Evolutionary conservation across 2,329 filamentous ascomycete genomes (phyloP), one percentile per base, ranked within the genome.

Genomic region (Zopfia rhizophila): DNA sequence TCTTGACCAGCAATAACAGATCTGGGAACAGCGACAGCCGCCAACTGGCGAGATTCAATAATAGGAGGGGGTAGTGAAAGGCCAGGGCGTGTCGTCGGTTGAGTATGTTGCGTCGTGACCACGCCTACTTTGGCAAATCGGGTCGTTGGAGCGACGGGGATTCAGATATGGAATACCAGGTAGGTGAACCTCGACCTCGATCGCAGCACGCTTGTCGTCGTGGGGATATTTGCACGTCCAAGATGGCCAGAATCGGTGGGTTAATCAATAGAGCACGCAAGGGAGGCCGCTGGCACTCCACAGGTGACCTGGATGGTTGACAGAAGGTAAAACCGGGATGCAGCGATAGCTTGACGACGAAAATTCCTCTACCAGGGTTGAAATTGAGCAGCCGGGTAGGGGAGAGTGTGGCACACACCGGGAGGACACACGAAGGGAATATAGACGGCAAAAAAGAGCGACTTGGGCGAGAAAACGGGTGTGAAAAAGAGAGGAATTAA

Each of bases 1-100:
- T 60, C 63, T 68, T 70, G 68, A 51, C 68, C 68, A 69, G 68
- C 68, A 70, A 69, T 51, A 60, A 68, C 67, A 68, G 66, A 66
- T 50, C 35, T 58, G 54, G 51, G 51, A 43, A 44, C 48, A 50
- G 57, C 38, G 49, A 55, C 42, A 49, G 52, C 51, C 53, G 40
- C 24, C 14, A 38, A 37, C 8, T 41, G 33, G 36, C 32, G 44
- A 22, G 14, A 18, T 56, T 51, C 43, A 53, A 55, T 53, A 47
- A 46, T 44, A 38, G 41, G 48, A 35, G 39, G 27, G 21, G 12
- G 47, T 23, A 19, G 17, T 22, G 8, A 45, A 32, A 43, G 51
- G 49, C 53, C 55, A 45, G 48, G 51, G 56, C 27, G 38, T 47
- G 50, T 45, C 25, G 46, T 49, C 42, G 48, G 45, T 39, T 52